Base-by-base conservation (phyloP, 441 rosid genomes). In the Adansonia madagascariensis region DNA sequence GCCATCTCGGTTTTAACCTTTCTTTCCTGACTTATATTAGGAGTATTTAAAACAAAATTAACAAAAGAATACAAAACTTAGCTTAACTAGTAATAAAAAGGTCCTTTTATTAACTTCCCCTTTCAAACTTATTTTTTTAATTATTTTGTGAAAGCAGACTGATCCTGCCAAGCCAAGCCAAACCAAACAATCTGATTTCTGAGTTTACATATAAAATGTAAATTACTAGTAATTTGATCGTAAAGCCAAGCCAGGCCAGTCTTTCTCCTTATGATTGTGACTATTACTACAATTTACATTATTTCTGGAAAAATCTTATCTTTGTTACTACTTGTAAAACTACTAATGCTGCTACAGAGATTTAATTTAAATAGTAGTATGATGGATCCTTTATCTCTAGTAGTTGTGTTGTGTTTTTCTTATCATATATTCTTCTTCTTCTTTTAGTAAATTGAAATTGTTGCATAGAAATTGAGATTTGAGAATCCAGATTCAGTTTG, bases 401-500 rank as follows among this genome's bases (percentile, higher is more conserved):
- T 57, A 8, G 9, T 8, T 8, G 4, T 57, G 3, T 20, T 60
- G 39, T 20, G 9, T 35, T 57, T 1, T 7, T 17, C 4, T 56
- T 56, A 3, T 56, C 27, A 18, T 14, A 35, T 35, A 14, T 64
- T 9, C 46, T 15, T 60, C 65, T 60, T 22, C 7, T n/a, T 55
- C 17, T 50, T n/a, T 3, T 50, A 50, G 14, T 50, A 6, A 12
- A n/a, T 50, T 39, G 24, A 15, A 64, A 15, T 64, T 39, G 49
- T 62, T 62, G 67, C 18, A 31, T 31, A 62, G 67, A 12, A 12
- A 2, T 69, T 31, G 18, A 15, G 41, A 47, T 12, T 49, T 20
- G 57, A 24, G 59, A 69, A 22, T 49, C 20, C 57, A 12, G 73
- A 68, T 47, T 68, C 57, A 22, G 57, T 47, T 68, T 68, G 46